These are phyloP conservation scores for Epithele typhae DNA, from an alignment of 768 basidiomycete genomes.

Conservation along the genomic window DNA sequence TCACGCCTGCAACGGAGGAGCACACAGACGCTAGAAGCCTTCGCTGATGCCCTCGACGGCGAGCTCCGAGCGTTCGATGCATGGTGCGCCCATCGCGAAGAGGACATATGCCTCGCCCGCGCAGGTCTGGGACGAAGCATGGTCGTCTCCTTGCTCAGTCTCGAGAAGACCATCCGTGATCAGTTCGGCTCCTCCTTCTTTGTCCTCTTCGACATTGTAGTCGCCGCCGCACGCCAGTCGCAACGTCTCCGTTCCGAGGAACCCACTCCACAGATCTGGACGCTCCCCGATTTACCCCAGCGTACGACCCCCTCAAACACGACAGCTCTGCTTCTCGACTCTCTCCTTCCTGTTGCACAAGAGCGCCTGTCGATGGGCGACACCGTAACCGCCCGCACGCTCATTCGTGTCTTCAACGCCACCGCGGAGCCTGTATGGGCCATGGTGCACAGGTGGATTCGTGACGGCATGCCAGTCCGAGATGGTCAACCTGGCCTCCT, in stretches of 20 bases:
- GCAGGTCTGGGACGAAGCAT: conserved; percentile 41
- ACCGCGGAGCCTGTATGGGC: conserved; percentile 70
- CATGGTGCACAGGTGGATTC: conserved; percentile 70
- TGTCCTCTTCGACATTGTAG: conserved; percentile 49
- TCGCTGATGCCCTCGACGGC: conserved; percentile 66
- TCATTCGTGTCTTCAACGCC: conserved; percentile 58
- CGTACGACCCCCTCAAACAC: conserved; percentile 46
- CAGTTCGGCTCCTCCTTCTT: conserved; percentile 55
- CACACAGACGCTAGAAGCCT: conserved; percentile 74
- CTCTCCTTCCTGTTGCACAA: conserved; percentile 53
- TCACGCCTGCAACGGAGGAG: conserved; percentile 13
- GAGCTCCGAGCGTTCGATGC: conserved; percentile 54
- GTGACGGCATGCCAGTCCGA: conserved; percentile 59
- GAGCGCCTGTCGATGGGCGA: conserved; percentile 59
- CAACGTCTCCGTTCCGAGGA: conserved; percentile 17
- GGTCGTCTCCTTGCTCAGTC: conserved; percentile 62
- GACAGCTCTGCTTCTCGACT: conserved; percentile 58
- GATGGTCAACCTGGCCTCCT: conserved; percentile 9
- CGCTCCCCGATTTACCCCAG: conserved; percentile 35
- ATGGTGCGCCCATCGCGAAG: conserved; percentile 72
- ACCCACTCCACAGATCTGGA: conserved; percentile 33
- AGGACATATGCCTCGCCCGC: conserved; percentile 57
- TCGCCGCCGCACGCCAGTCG: conserved; percentile 26
- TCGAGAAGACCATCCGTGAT: conserved; percentile 56
- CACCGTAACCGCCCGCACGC: conserved; percentile 42